Percentiles rank a stretch among this genome's conserved stretches.
Conservation (phyloP, 2,329 filamentous ascomycete genomes). For the Ophiostoma sp. region DNA sequence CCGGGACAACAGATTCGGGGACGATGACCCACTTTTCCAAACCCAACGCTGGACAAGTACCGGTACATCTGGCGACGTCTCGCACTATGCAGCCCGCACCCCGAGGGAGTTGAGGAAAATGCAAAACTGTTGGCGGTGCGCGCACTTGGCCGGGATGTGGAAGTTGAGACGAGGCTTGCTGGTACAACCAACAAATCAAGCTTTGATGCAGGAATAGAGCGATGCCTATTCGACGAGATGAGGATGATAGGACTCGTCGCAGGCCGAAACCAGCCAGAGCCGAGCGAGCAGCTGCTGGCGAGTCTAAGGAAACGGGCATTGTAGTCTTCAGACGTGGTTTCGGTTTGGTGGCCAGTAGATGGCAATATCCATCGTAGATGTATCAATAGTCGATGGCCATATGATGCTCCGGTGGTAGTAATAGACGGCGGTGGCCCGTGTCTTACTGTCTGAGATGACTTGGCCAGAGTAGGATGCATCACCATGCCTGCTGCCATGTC, state of each 20-base stretch:
- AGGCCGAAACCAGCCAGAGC: too few species aligned
- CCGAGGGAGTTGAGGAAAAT: not conserved
- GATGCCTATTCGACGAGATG: not conserved
- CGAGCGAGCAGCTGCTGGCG: too few species aligned
- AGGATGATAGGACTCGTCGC: too few species aligned
- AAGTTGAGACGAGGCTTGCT: not conserved
- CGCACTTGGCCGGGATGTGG: not conserved
- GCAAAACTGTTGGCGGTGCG: constrained; percentile 14
- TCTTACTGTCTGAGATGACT: not conserved
- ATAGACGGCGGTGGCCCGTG: too few species aligned
- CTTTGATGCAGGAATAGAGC: not conserved
- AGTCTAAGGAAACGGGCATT: too few species aligned
- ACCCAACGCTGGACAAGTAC: constrained; percentile 9
- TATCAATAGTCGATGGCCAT: too few species aligned
- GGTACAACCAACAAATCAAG: not conserved
- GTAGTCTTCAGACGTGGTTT: too few species aligned
- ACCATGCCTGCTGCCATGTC: not conserved
- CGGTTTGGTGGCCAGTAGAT: too few species aligned
- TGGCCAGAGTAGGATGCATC: not conserved
- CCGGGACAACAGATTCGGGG: not conserved
- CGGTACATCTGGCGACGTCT: not conserved
- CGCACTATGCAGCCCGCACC: not conserved
- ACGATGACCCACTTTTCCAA: not conserved
- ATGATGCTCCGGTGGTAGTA: too few species aligned
- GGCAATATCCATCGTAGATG: too few species aligned